Conservation (phyloP, 2,329 filamentous ascomycete genomes). For the Trichoderma aggressivum region DNA sequence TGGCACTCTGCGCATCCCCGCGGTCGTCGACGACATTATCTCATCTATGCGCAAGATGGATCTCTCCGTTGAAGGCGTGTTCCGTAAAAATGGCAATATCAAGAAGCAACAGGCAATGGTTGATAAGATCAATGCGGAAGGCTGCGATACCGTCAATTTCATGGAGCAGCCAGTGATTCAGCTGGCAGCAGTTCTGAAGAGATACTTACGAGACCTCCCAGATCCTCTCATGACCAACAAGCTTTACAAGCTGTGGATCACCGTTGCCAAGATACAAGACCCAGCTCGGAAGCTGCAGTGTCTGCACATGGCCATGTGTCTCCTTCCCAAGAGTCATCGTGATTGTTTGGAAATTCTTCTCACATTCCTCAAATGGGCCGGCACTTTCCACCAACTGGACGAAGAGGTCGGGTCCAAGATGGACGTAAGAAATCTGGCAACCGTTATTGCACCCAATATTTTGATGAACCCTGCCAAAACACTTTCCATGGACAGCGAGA, state of each 20-base stretch:
- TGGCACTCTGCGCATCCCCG: slow-evolving; percentile 82
- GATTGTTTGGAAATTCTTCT: slow-evolving; percentile 95
- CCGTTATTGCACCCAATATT: slow-evolving; percentile 95
- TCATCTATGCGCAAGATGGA: slow-evolving; percentile 98
- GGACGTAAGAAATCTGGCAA: slow-evolving; percentile 96
- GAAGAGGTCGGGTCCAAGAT: slow-evolving; percentile 98
- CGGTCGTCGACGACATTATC: slow-evolving; percentile 92
- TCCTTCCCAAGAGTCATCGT: slow-evolving; percentile 86
- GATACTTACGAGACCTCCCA: slow-evolving; percentile 89
- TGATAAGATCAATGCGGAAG: slow-evolving; percentile 80
- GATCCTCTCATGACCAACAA: slow-evolving; percentile 95
- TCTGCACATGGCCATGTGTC: slow-evolving; percentile 85
- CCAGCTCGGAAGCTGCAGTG: slow-evolving; percentile 78
- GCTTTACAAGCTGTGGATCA: slow-evolving; percentile 85
- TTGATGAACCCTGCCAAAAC: slow-evolving; percentile 68
- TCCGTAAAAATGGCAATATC: slow-evolving; percentile 99
- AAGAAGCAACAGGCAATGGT: slow-evolving; percentile 84
- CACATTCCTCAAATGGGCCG: slow-evolving; percentile 94
- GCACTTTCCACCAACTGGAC: slow-evolving; percentile 94
- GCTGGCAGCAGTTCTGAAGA: slow-evolving; percentile 88
- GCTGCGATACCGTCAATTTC: slow-evolving; percentile 80
- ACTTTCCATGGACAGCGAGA: slow-evolving; percentile 73
- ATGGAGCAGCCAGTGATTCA: slow-evolving; percentile 89
- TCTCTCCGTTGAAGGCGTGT: slow-evolving; percentile 96
- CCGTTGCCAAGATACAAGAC: slow-evolving; percentile 82